Evolutionary conservation across 441 rosid genomes (phyloP).

Genomic region (Adansonia madagascariensis): DNA sequence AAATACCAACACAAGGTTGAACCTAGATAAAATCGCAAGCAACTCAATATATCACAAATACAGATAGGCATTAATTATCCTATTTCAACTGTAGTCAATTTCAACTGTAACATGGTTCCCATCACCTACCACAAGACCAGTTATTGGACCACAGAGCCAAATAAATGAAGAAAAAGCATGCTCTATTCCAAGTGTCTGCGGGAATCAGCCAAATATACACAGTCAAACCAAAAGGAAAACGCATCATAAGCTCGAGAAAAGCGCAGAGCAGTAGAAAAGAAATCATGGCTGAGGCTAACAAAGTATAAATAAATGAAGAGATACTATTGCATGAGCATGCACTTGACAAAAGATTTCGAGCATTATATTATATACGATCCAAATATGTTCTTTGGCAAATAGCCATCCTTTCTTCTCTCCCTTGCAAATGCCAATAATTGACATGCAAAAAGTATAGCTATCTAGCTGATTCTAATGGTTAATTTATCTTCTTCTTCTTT

Average conservation of each 20-base stretch:
- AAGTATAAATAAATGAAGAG: neutral
- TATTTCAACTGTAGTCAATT: neutral
- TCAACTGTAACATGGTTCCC: conserved; percentile 5
- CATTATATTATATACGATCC: neutral
- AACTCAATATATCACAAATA: conserved; percentile 22
- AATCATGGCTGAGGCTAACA: neutral
- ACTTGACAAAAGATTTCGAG: neutral
- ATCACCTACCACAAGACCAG: conserved; percentile 92
- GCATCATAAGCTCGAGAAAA: conserved; percentile 8
- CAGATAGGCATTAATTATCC: conserved; percentile 16
- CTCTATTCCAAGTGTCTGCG: conserved; percentile 89
- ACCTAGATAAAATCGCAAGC: conserved; percentile 51
- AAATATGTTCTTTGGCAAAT: neutral
- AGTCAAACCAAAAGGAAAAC: conserved; percentile 28
- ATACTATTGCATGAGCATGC: neutral
- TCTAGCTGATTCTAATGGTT: neutral
- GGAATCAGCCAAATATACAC: conserved; percentile 24
- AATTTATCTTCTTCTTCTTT: neutral
- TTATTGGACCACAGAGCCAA: conserved; percentile 94
- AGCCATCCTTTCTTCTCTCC: neutral
- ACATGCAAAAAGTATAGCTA: neutral
- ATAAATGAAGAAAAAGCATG: conserved; percentile 95
- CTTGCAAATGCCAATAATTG: neutral
- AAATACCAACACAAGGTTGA: conserved; percentile 95
- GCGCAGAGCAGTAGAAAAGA: neutral